phyloP scores from a whole-genome alignment of 2,329 filamentous ascomycete species.

The Aspergillus neotritici region DNA sequence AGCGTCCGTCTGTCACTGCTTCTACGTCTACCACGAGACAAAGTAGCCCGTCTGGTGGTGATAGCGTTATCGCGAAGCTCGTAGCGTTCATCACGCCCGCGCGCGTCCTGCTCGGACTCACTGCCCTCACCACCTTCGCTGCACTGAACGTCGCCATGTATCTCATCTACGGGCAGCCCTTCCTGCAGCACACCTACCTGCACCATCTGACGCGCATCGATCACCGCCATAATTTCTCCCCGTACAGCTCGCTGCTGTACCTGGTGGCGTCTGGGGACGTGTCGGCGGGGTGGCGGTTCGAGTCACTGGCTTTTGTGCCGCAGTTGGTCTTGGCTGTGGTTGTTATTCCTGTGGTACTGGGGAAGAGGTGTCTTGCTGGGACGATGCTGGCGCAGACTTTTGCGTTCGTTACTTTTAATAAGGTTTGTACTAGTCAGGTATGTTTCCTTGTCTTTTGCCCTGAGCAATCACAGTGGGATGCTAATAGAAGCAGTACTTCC shows the following conservation, averaged over 20 bases:
- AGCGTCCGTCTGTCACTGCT: constrained; percentile 8
- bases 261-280: constrained; percentile 63
- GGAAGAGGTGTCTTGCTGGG: constrained; percentile 72
- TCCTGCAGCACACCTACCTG: constrained; percentile 83
- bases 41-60: neutral
- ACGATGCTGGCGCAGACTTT: constrained; percentile 94
- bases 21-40: neutral
- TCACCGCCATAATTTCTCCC: constrained; percentile 96
- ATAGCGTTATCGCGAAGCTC: constrained; percentile 12
- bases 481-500: constrained; percentile 69
- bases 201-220: constrained; percentile 91
- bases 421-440: constrained; percentile 97
- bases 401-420: constrained; percentile 96
- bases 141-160: constrained; percentile 76
- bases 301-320: constrained; percentile 81
- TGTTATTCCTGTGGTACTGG: constrained; percentile 67
- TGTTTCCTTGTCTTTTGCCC: constrained; percentile 18
- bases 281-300: constrained; percentile 42
- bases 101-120: constrained; percentile 39
- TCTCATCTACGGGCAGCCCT: constrained; percentile 67
- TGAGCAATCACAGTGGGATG: neutral
- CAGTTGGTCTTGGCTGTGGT: constrained; percentile 76
- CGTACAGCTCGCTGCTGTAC: constrained; percentile 89
- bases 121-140: constrained; percentile 68
- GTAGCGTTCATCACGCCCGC: constrained; percentile 35